Base-by-base conservation (phyloP, 768 basidiomycete species). In the Leccinum imitatum region DNA sequence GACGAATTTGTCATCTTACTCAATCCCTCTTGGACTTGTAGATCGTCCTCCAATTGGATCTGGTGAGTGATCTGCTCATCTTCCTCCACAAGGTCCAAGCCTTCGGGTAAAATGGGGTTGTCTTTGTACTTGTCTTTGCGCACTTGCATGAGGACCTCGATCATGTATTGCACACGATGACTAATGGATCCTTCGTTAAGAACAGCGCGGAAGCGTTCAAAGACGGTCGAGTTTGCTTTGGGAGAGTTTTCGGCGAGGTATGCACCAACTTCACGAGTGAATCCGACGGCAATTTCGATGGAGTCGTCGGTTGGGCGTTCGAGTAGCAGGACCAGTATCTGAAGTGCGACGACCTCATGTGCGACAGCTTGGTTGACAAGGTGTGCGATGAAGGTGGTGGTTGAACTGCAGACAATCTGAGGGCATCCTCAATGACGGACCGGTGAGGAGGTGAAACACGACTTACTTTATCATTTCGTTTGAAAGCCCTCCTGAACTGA, bases 101-200 rank as follows among this genome's bases (percentile, higher is more conserved):
- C 97, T 69, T 98, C 97, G 2, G 93, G 88, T 44, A 98, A 73
- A 63, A 94, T 86, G 17, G 95, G 95, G 73, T 99, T 98, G 71
- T 98, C 97, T 82, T 98, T 98, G 82, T 93, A 98, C 76, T 94
- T 95, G 80, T 99, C 97, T 79, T 97, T 98, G 66, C 97, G 83
- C 8, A 97, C 93, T 76, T 98, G 97, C 93, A 99, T 98, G 51
- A 98, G 81, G 3, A 98, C 97, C 77, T 98, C 97, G 66, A 99
- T 93, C 97, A 98, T 98, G 76, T 98, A 99, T 71, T 98, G 97
- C 30, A 96, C 93, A 66, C 97, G 87, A 67, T 98, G 95, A 69
- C 92, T 95, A 74, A 99, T 96, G 48, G 83, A 79, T 25, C 94
- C 94, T 73, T 98, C 97, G 74, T 98, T 97, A 35, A 99, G 79